Evolutionary conservation across 2,329 filamentous ascomycete genomes (phyloP), one percentile per base, ranked within the genome.

Genomic region (Beauveria sp.): DNA sequence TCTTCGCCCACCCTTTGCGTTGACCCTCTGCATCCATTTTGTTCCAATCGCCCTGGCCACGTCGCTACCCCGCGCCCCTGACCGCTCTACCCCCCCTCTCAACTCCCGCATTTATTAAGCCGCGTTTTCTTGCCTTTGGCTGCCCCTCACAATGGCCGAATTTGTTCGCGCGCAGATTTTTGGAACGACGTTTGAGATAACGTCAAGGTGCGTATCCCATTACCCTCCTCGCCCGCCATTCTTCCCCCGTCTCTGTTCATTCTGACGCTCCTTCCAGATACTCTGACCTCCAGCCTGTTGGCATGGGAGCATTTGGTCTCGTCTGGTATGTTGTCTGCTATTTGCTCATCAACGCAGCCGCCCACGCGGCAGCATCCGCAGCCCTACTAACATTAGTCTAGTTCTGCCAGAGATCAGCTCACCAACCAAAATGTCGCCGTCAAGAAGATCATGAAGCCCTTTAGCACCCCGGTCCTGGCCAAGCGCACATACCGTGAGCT

Each of bases 391-490:
- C 52, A 24, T 0, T 8, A 47, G 40, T 48, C 64, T 66, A 97
- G 93, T 78, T 97, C 94, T 66, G 94, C 94, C 62, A 93, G 92
- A 78, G 94, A 99, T 76, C 92, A 97, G 80, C 91, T 99, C 77
- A 97, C 94, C 63, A 90, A 85, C 74, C 92, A 97, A 76, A 92
- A 92, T 77, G 94, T 99, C 64, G 94, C 94, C 63, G 92, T 99
- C 74, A 99, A 99, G 85, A 99, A 99, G 85, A 99, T 99, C 73
- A 97, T 99, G 93, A 99, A 97, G 82, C 94, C 94, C 10, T 99
- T 99, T 79, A 97, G 92, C 82, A 99, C 94, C n/a, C 92, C 94
- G 1, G 94, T 99, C 62, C 83, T 99, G 53, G 94, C 94, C 62
- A 99, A 99, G 82, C 86, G 94, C 73, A 99, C 94, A 67, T 99